Evolutionary conservation across 139 green algal genomes (phyloP).

Genomic region (Yamagishiella unicocca): DNA sequence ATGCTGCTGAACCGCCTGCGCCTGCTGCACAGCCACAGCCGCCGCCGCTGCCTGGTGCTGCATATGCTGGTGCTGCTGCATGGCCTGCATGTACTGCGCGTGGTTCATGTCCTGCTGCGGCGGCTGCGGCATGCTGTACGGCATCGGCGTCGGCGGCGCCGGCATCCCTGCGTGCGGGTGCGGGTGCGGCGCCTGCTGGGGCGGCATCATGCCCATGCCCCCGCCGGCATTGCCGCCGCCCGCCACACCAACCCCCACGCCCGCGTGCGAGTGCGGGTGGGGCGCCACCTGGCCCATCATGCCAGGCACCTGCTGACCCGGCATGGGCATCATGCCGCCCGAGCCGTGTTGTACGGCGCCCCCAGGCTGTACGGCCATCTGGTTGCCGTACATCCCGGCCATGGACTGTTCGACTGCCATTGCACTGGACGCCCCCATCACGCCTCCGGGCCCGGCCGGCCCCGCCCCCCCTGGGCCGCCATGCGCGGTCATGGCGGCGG

Average conservation of each 20-base stretch:
- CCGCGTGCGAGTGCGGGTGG: background rate
- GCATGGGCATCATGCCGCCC: background rate
- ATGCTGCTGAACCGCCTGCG: background rate
- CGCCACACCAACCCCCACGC: background rate
- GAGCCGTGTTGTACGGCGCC: background rate
- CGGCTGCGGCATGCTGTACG: constrained; percentile 10
- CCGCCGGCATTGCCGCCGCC: background rate
- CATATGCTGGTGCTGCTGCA: constrained; percentile 19
- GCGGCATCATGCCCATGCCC: background rate
- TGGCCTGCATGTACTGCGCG: background rate
- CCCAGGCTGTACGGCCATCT: background rate
- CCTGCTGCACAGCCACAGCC: background rate
- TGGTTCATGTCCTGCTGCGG: constrained; percentile 2
- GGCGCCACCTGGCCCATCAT: constrained; percentile 20
- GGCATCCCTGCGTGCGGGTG: background rate
- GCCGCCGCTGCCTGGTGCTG: background rate
- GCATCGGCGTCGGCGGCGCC: background rate
- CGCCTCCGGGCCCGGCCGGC: background rate
- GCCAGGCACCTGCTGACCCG: background rate
- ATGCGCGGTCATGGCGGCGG: background rate
- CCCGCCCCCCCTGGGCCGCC: background rate
- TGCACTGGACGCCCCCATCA: background rate
- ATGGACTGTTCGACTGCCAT: constrained; percentile 3
- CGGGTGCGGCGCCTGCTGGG: background rate
- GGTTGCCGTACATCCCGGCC: constrained; percentile 10